phyloP scores from a whole-genome alignment of 2,329 filamentous ascomycete species.

The Aspergillus vadensis region DNA sequence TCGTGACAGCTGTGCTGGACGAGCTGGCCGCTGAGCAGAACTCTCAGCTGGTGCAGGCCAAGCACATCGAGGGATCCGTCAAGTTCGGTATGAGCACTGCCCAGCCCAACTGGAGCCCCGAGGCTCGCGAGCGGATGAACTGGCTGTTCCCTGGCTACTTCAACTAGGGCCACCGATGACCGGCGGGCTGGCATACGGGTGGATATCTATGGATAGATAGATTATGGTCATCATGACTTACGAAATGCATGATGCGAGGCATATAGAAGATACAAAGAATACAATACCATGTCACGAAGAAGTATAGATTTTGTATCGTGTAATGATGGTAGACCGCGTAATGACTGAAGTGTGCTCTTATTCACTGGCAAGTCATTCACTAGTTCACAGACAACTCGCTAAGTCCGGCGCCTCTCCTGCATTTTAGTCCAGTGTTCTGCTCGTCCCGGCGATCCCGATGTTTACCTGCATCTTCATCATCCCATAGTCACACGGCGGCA shows the following conservation, averaged over 20 bases:
- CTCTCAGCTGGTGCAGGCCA: slow-evolving; percentile 72
- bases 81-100: slow-evolving; percentile 86
- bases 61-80: slow-evolving; percentile 75
- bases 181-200: neutral
- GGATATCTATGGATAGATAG: neutral
- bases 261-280: neutral
- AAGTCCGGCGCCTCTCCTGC: too few species aligned
- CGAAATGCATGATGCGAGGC: neutral
- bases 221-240: neutral
- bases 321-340: neutral
- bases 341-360: neutral
- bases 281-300: neutral
- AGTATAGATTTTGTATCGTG: neutral
- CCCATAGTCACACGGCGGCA: neutral
- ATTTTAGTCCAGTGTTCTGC: neutral
- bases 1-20: slow-evolving; percentile 85
- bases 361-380: neutral
- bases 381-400: too few species aligned
- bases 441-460: neutral
- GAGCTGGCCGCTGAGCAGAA: slow-evolving; percentile 78
- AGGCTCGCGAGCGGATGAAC: slow-evolving; percentile 76
- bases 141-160: slow-evolving; percentile 88
- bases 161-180: slow-evolving; percentile 33
- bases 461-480: neutral
- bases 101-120: slow-evolving; percentile 68